A percentile compares a stretch with the other conserved stretches of the same genome.
Conservation (phyloP, 2,329 filamentous ascomycete genomes). For the Neurospora sp. region DNA sequence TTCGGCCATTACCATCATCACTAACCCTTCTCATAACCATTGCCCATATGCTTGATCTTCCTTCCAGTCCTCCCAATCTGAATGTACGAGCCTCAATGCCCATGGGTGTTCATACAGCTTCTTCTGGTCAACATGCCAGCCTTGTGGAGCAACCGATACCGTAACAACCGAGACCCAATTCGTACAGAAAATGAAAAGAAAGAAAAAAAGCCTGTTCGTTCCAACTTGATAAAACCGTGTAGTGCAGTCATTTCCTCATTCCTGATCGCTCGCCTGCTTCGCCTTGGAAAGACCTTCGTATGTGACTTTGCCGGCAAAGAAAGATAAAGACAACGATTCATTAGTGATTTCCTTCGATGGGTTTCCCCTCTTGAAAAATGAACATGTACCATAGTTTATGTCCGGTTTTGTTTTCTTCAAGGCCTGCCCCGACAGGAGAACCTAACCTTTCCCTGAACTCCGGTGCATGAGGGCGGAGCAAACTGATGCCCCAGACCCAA, state of each 20-base stretch:
- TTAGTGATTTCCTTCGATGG: not conserved
- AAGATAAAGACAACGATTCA: not conserved
- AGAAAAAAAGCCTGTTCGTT: not conserved
- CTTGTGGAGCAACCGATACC: not conserved
- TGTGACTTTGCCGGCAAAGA: not conserved
- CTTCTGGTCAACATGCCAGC: not conserved
- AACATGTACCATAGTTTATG: not conserved
- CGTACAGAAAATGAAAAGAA: not conserved
- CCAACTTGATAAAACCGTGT: not conserved
- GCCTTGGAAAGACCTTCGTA: not conserved
- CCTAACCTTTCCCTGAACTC: not conserved
- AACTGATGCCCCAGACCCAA: not conserved
- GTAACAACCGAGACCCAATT: not conserved
- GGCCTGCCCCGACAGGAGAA: not conserved
- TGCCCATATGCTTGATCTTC: not conserved
- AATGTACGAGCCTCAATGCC: not conserved
- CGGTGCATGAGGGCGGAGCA: not conserved
- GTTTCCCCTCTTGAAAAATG: not conserved
- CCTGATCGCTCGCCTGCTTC: not conserved
- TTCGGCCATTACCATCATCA: not conserved
- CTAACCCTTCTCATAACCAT: not conserved
- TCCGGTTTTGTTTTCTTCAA: not conserved
- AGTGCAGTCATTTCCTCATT: not conserved
- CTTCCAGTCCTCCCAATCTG: not conserved
- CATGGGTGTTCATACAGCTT: not conserved